Evolutionary conservation across 2,329 filamentous ascomycete species (phyloP).

Genomic region (Cordyceps tenuipes): DNA sequence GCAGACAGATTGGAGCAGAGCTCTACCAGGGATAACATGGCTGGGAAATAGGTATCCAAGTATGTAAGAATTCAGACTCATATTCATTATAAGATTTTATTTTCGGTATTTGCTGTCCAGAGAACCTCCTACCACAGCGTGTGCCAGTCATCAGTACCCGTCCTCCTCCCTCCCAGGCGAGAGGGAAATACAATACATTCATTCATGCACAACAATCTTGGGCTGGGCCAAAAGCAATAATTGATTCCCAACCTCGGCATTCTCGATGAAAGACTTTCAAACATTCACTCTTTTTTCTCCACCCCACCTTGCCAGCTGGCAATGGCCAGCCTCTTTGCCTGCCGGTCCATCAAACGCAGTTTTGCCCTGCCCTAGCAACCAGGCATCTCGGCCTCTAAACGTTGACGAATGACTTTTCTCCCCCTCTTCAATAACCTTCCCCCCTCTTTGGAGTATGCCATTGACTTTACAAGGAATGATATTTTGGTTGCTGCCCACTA

Average conservation of each 20-base stretch:
- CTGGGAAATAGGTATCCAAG: too few relatives aligned
- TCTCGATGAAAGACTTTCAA: not conserved
- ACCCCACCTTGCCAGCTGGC: slow-evolving; percentile 8
- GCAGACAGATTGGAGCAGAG: too few relatives aligned
- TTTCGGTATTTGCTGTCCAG: too few relatives aligned
- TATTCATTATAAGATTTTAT: too few relatives aligned
- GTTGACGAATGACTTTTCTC: not conserved
- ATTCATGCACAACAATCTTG: too few relatives aligned
- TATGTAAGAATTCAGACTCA: too few relatives aligned
- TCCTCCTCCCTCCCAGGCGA: too few relatives aligned
- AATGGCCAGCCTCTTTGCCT: not conserved
- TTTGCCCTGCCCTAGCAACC: not conserved
- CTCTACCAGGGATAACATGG: too few relatives aligned
- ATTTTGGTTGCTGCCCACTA: not conserved
- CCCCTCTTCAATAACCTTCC: not conserved
- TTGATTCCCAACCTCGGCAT: not conserved
- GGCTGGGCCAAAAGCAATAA: too few relatives aligned
- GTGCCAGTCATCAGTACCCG: too few relatives aligned
- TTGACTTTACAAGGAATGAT: not conserved
- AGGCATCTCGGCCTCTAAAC: not conserved
- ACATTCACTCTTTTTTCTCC: not conserved
- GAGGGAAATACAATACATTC: too few relatives aligned
- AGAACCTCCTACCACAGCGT: too few relatives aligned
- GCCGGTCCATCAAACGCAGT: not conserved
- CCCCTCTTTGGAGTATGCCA: not conserved